Percentiles rank a stretch among this genome's conserved stretches.
phyloP scores from a whole-genome alignment of 148 eudicot species.

The Rhododendron mucronatum region DNA sequence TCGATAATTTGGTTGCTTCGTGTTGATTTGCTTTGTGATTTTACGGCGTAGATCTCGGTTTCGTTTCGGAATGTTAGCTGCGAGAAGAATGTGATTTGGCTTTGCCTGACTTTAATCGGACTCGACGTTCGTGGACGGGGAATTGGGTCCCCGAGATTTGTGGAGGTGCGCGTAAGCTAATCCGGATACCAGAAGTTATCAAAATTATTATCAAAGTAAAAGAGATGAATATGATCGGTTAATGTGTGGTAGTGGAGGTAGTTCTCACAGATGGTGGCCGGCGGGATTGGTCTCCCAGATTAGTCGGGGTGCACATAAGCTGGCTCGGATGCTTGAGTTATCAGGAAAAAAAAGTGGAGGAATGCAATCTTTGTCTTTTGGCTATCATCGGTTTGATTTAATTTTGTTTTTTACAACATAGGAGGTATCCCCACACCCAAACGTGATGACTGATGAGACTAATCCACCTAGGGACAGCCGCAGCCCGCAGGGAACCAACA shows the following conservation, averaged over 20 bases:
- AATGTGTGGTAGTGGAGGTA: neutral
- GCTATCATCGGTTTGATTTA: neutral
- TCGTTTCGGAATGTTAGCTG: neutral
- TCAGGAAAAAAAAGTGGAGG: neutral
- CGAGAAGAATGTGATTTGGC: neutral
- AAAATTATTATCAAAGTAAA: neutral
- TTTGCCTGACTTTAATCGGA: neutral
- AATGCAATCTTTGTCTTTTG: neutral
- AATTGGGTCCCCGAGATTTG: neutral
- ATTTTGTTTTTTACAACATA: too few relatives aligned
- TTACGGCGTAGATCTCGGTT: neutral
- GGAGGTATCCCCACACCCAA: too few relatives aligned
- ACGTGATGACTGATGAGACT: too few relatives aligned
- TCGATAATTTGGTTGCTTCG: neutral
- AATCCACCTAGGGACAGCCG: too few relatives aligned
- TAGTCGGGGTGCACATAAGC: neutral
- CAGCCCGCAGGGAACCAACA: too few relatives aligned
- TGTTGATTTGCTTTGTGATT: slow-evolving; percentile 4
- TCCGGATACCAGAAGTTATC: neutral
- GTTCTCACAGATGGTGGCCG: neutral
- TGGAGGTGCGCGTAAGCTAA: neutral
- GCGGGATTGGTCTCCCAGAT: neutral
- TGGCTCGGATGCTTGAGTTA: neutral
- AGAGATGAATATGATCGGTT: neutral
- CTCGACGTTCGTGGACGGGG: neutral